A percentile compares a stretch with the other conserved stretches of the same genome.
phyloP scores from a whole-genome alignment of 2,329 filamentous ascomycete species.

The Fusarium robinianum region DNA sequence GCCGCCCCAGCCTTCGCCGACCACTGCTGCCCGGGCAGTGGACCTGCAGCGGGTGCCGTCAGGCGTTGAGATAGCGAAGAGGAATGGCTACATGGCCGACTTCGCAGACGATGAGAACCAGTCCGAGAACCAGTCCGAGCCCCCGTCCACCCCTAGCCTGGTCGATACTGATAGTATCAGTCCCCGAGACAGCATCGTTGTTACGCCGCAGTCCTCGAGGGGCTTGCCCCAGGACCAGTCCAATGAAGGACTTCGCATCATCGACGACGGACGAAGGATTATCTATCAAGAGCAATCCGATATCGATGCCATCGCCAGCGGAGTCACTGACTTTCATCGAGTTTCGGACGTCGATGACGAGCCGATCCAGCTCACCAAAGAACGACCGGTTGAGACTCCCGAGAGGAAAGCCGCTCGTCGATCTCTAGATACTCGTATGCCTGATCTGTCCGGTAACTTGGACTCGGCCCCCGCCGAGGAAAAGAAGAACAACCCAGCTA shows the following conservation, averaged over 20 bases:
- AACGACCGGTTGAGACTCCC: slow-evolving; percentile 12
- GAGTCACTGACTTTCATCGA: slow-evolving; percentile 32
- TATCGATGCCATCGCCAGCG: slow-evolving; percentile 30
- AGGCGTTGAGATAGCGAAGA: slow-evolving; percentile 36
- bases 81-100: slow-evolving; percentile 36
- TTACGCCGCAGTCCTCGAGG: slow-evolving; percentile 32
- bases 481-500: neutral
- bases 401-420: slow-evolving; percentile 15
- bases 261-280: slow-evolving; percentile 36
- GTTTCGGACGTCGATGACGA: slow-evolving; percentile 30
- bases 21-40: slow-evolving; percentile 17
- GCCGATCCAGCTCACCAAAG: slow-evolving; percentile 29
- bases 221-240: slow-evolving; percentile 30
- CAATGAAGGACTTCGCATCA: slow-evolving; percentile 35
- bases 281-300: slow-evolving; percentile 36
- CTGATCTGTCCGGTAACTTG: slow-evolving; percentile 22
- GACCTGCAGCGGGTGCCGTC: slow-evolving; percentile 34
- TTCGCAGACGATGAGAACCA: slow-evolving; percentile 38
- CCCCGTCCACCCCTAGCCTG: slow-evolving; percentile 38
- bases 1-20: slow-evolving; percentile 21
- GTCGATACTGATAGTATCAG: slow-evolving; percentile 40
- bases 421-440: slow-evolving; percentile 28
- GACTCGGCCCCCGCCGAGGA: slow-evolving; percentile 1
- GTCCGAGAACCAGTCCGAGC: slow-evolving; percentile 38
- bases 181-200: slow-evolving; percentile 36